Conservation (phyloP, 331 rosid species). For the Spiraea crenata region DNA sequence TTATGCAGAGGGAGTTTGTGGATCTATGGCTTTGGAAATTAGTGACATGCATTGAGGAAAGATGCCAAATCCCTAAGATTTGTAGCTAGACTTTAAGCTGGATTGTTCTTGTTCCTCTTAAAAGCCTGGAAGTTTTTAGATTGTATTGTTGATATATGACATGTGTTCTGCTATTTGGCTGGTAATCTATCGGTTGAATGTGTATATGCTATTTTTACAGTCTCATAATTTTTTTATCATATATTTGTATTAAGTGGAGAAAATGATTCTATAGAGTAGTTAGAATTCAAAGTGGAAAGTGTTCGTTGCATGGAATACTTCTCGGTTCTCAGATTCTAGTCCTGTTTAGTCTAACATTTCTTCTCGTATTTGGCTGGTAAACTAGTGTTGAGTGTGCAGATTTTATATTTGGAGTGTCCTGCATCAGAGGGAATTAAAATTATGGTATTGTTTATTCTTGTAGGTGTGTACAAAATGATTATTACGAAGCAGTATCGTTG, state of each 20-base stretch:
- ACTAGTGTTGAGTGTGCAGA: background rate
- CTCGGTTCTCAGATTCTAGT: background rate
- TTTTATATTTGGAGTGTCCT: background rate
- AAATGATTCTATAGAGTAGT: background rate
- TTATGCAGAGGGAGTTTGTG: slow-evolving; percentile 19
- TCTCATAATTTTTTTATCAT: background rate
- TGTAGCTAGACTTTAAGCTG: background rate
- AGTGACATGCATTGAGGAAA: slow-evolving; percentile 16
- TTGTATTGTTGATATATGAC: background rate
- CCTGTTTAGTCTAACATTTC: background rate
- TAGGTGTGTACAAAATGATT: slow-evolving; percentile 61
- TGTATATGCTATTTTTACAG: background rate
- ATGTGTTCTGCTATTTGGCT: background rate
- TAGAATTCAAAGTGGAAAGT: background rate
- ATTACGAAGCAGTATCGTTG: slow-evolving; percentile 86
- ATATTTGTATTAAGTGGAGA: background rate
- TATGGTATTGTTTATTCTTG: slow-evolving; percentile 11
- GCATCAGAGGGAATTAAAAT: slow-evolving; percentile 12
- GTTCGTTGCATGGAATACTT: background rate
- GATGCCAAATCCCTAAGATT: background rate
- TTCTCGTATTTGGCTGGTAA: background rate
- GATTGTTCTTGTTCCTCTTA: background rate
- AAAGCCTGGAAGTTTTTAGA: background rate
- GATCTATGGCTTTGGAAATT: slow-evolving; percentile 26
- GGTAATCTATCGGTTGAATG: background rate